Evolutionary conservation across 495 filamentous ascomycete species (phyloP).

Genomic region (Penicillium coprophilum): DNA sequence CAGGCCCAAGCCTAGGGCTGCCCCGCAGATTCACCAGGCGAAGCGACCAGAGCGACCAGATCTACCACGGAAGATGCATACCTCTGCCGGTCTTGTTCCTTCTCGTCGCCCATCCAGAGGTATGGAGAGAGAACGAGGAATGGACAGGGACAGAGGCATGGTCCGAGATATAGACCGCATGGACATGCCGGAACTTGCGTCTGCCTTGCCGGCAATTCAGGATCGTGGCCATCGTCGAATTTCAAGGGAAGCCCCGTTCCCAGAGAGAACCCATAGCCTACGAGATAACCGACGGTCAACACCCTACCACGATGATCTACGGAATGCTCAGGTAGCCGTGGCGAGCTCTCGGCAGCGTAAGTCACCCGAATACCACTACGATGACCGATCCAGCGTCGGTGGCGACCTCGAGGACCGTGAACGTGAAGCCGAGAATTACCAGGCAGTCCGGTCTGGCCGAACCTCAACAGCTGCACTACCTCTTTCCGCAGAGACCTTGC

Average conservation of each 20-base stretch:
- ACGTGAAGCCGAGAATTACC: constrained; percentile 41
- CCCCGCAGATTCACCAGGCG: constrained; percentile 39
- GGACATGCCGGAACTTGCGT: constrained; percentile 36
- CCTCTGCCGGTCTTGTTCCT: constrained; percentile 16
- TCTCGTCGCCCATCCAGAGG: constrained; percentile 33
- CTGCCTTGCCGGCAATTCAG: constrained; percentile 29
- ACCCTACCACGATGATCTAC: constrained; percentile 35
- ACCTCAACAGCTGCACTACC: constrained; percentile 25
- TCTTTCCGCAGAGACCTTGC: constrained; percentile 37
- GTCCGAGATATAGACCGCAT: constrained; percentile 17
- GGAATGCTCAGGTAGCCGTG: constrained; percentile 35
- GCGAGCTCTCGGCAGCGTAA: constrained; percentile 38
- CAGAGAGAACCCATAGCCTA: constrained; percentile 39
- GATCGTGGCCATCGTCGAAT: constrained; percentile 30
- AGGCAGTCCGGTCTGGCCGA: constrained; percentile 35
- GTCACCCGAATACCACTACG: constrained; percentile 33
- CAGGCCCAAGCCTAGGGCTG: constrained; percentile 26
- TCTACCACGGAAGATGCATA: constrained; percentile 19
- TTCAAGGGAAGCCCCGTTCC: constrained; percentile 32
- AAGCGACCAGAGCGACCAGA: constrained; percentile 22
- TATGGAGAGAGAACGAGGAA: not conserved
- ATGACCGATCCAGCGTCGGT: constrained; percentile 18
- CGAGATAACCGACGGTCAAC: constrained; percentile 29
- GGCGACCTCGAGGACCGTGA: constrained; percentile 29
- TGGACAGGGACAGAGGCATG: not conserved